Evolutionary conservation across 495 filamentous ascomycete species (phyloP).

Genomic region (Penicillium flavigenum): DNA sequence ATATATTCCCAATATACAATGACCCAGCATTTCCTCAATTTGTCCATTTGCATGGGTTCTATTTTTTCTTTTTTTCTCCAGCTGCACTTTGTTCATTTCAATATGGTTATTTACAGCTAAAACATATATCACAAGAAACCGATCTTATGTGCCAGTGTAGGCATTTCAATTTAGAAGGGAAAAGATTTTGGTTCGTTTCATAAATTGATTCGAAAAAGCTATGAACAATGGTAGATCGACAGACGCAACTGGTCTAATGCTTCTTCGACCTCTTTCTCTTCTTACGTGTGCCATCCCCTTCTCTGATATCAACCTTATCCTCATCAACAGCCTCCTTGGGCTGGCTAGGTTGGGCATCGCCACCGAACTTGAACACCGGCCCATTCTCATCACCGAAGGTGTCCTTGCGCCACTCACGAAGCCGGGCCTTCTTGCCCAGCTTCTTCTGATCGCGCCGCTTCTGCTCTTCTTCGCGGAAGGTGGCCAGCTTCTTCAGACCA

Average conservation of each 20-base stretch:
- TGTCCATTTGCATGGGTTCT: background rate
- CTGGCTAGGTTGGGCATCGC: constrained; percentile 25
- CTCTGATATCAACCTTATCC: constrained; percentile 46
- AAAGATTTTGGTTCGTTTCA: background rate
- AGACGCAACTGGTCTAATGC: constrained; percentile 26
- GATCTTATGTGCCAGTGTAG: background rate
- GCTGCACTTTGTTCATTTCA: background rate
- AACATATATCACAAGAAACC: background rate
- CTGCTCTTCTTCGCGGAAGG: constrained; percentile 83
- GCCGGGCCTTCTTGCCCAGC: constrained; percentile 84
- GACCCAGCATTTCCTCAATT: no score
- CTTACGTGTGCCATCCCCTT: constrained; percentile 44
- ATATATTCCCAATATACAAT: background rate
- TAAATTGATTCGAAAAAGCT: constrained; percentile 4
- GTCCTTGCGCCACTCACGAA: constrained; percentile 89
- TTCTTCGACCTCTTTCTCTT: constrained; percentile 54
- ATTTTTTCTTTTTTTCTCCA: background rate
- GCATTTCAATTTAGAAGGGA: background rate
- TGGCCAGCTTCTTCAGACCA: constrained; percentile 89
- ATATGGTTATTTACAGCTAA: background rate
- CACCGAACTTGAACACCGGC: constrained; percentile 42
- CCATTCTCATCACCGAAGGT: constrained; percentile 78
- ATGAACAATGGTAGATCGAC: constrained; percentile 12
- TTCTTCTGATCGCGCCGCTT: constrained; percentile 84
- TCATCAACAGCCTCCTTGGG: constrained; percentile 25